Base-by-base conservation (phyloP, 208 protist genomes). In the Naegleria gruberi region DNA sequence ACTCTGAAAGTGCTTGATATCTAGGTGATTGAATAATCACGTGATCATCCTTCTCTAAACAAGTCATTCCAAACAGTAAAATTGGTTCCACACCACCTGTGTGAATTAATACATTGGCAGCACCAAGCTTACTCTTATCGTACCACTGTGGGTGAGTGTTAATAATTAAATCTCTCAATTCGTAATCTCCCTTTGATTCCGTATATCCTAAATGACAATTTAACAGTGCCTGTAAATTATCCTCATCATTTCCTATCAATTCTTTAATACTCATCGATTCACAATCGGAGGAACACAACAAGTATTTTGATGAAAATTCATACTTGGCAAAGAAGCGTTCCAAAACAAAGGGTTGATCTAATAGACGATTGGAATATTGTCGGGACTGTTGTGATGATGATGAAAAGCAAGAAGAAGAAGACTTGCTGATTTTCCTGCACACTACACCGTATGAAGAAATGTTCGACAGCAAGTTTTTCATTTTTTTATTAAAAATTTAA, bases 241-340 rank as follows among this genome's bases (percentile, higher is more conserved):
- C 46, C 30, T 89, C 7, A n/a, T 51, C 74, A 23, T 57, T 23
- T 73, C 77, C 43, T 8, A 91, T 40, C 26, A 91, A 51, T 30
- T 91, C 90, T 51, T 65, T 4, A 43, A 91, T 57, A 40, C 45
- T 90, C 65, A 85, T 85, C 0, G 90, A 47, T 73, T 91, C 86
- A 74, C 90, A 91, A 41, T 91, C 90, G 4, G 89, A 91, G 19
- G 40, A 91, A 81, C 90, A 91, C 46, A 91, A 81, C 26, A 91
- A 45, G 34, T 90, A 34, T 30, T 65, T 47, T 12, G 57, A 73
- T 0, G 8, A 42, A 74, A 91, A 91, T 74, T 91, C 90, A 77
- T 91, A 91, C 7, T 91, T 81, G 15, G 82, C 90, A 90, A 91
- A 91, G 46, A 86, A 91, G 1, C 90, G 44, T 4, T 89, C 82